These are phyloP conservation scores for Carallia pectinifolia DNA, from an alignment of 345 rosid species.

Conservation along the genomic window DNA sequence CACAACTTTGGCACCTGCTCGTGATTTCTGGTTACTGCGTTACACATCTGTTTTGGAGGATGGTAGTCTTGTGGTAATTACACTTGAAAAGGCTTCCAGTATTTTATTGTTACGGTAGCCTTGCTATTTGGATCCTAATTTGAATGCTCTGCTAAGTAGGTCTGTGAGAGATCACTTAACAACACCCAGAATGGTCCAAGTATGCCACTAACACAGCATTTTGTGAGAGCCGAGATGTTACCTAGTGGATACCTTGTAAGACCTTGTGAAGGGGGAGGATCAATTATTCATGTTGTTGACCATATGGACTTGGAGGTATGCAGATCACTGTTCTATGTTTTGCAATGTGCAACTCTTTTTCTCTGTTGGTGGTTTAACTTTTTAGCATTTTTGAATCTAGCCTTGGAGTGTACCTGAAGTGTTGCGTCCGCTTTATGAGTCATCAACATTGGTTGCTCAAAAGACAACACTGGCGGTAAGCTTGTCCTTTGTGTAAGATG, in stretches of 20 bases:
- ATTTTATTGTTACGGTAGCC: neutral
- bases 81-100: too few relatives aligned
- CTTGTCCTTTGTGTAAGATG: neutral
- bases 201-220: conserved; percentile 93
- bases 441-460: conserved; percentile 92
- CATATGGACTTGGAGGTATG: conserved; percentile 95
- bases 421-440: conserved; percentile 90
- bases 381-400: conserved; percentile 31
- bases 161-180: conserved; percentile 96
- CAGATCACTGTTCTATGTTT: neutral
- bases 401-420: conserved; percentile 99
- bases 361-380: neutral
- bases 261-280: conserved; percentile 99
- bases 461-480: conserved; percentile 97
- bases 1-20: conserved; percentile 97
- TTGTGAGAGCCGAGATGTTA: conserved; percentile 98
- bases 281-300: conserved; percentile 93
- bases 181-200: conserved; percentile 93
- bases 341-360: neutral
- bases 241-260: conserved; percentile 95
- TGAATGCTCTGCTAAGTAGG: conserved; percentile 32
- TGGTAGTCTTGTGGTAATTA: conserved; percentile 92
- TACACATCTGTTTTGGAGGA: conserved; percentile 96
- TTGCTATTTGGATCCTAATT: neutral
- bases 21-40: conserved; percentile 96